Evolutionary conservation across 2,329 filamentous ascomycete genomes (phyloP).

Genomic region (Graphilbum fragrans): DNA sequence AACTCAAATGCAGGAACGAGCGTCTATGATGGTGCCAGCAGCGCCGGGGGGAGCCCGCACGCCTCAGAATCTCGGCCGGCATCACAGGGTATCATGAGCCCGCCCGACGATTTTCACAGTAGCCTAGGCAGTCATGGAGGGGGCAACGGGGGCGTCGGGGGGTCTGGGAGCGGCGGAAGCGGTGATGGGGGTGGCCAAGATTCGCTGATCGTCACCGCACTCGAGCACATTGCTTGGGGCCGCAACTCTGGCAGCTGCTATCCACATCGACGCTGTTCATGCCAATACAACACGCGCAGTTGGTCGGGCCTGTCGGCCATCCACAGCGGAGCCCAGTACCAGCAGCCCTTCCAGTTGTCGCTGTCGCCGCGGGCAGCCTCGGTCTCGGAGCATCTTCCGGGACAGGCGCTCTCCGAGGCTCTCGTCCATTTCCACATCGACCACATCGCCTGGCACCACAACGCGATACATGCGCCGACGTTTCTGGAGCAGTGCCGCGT

Average conservation of each 20-base stretch:
- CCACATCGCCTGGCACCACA: conserved; percentile 16
- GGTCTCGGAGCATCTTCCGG: conserved; percentile 5
- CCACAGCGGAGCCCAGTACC: not conserved
- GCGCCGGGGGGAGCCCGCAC: not conserved
- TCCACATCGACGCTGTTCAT: conserved; percentile 11
- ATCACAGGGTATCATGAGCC: too few species aligned
- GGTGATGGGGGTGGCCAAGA: conserved; percentile 2
- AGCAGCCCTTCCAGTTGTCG: conserved; percentile 4
- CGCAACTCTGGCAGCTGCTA: conserved; percentile 19
- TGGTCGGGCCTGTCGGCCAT: conserved; percentile 2
- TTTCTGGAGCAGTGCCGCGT: conserved; percentile 38
- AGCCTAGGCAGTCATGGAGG: too few species aligned
- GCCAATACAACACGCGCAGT: conserved; percentile 9
- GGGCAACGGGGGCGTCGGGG: not conserved
- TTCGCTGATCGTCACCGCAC: conserved; percentile 17
- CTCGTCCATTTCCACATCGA: conserved; percentile 15
- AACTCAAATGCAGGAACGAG: too few species aligned
- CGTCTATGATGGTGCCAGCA: not conserved
- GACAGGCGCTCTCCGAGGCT: conserved; percentile 6
- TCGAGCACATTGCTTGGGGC: conserved; percentile 25
- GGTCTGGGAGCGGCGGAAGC: not conserved
- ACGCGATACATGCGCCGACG: conserved; percentile 34
- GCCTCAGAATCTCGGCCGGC: too few species aligned
- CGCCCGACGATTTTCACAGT: too few species aligned
- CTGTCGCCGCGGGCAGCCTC: conserved; percentile 3